Conservation (phyloP, 495 filamentous ascomycete genomes). For the Hyaloscypha finlandica region DNA sequence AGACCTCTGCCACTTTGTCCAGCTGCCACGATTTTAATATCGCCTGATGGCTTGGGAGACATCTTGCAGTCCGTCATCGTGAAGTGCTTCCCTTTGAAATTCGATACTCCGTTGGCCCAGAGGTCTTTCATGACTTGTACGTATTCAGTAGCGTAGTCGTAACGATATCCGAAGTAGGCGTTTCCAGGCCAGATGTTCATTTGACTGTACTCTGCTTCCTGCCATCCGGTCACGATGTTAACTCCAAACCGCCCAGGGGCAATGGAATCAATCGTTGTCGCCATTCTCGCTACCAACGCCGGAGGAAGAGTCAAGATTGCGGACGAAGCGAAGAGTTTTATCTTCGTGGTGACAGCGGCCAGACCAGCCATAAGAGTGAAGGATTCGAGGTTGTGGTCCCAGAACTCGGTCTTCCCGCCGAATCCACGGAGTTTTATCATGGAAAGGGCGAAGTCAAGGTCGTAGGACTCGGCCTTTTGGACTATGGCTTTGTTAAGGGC, state of each 20-base stretch:
- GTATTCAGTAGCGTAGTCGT: slow-evolving; percentile 41
- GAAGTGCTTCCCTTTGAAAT: slow-evolving; percentile 40
- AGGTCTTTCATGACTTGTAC: slow-evolving; percentile 39
- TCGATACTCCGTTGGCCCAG: slow-evolving; percentile 35
- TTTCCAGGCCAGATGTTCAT: slow-evolving; percentile 42
- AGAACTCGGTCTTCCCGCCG: slow-evolving; percentile 38
- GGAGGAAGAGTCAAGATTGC: slow-evolving; percentile 37
- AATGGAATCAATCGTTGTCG: slow-evolving; percentile 37
- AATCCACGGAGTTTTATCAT: slow-evolving; percentile 40
- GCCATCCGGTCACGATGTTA: slow-evolving; percentile 41
- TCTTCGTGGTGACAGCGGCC: slow-evolving; percentile 47
- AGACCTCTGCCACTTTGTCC: slow-evolving; percentile 35
- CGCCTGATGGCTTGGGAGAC: slow-evolving; percentile 33
- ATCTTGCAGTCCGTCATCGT: slow-evolving; percentile 40
- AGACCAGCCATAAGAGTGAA: slow-evolving; percentile 53
- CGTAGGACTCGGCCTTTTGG: slow-evolving; percentile 38
- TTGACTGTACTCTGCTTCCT: slow-evolving; percentile 38
- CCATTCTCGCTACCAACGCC: slow-evolving; percentile 36
- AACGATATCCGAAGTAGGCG: slow-evolving; percentile 38
- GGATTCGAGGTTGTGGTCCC: slow-evolving; percentile 39
- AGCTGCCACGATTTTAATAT: slow-evolving; percentile 34
- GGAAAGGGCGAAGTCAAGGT: slow-evolving; percentile 38
- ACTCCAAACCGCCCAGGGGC: slow-evolving; percentile 37
- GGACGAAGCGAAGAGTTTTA: slow-evolving; percentile 44
- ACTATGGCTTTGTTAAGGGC: slow-evolving; percentile 38